A percentile compares a stretch with the other conserved stretches of the same genome.
Evolutionary conservation across 306 rosid genomes (phyloP).

Genomic region (Vicia faba): DNA sequence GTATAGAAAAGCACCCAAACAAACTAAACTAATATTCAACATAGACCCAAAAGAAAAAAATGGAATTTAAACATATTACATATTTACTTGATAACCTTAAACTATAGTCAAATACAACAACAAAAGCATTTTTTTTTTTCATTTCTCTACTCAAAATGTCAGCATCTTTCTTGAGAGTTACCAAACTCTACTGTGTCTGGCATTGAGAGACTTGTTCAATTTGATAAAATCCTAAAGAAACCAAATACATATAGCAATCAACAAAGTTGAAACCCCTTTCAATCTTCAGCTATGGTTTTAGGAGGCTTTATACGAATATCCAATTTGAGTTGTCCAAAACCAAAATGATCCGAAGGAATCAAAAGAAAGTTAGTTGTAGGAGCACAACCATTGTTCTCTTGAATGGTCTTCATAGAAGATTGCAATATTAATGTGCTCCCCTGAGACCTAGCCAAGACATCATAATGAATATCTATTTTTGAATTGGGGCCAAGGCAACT

Average conservation of each 20-base stretch:
- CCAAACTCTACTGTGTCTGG: not conserved
- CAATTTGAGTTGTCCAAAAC: constrained; percentile 41
- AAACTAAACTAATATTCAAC: not conserved
- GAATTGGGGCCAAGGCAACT: constrained; percentile 56
- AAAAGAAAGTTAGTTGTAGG: constrained; percentile 46
- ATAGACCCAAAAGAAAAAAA: not conserved
- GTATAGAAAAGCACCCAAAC: not conserved
- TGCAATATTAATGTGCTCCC: constrained; percentile 44
- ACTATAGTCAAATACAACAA: constrained; percentile 9
- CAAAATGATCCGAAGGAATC: constrained; percentile 48
- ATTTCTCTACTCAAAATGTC: not conserved
- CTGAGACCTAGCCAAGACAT: constrained; percentile 45
- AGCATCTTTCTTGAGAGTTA: not conserved
- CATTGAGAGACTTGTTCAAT: constrained; percentile 9
- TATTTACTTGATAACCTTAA: constrained; percentile 7
- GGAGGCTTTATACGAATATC: constrained; percentile 51
- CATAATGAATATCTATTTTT: constrained; percentile 45
- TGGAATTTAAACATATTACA: constrained; percentile 9
- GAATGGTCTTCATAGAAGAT: constrained; percentile 48
- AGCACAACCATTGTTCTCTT: constrained; percentile 19
- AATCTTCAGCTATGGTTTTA: constrained; percentile 8
- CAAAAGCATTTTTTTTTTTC: constrained; percentile 6
- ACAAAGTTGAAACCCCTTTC: not conserved
- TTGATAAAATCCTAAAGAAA: constrained; percentile 8
- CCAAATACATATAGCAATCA: constrained; percentile 16